Evolutionary conservation across 345 rosid genomes (phyloP), one percentile per base, ranked within the genome.

Genomic region (Geranium rotundifolium): DNA sequence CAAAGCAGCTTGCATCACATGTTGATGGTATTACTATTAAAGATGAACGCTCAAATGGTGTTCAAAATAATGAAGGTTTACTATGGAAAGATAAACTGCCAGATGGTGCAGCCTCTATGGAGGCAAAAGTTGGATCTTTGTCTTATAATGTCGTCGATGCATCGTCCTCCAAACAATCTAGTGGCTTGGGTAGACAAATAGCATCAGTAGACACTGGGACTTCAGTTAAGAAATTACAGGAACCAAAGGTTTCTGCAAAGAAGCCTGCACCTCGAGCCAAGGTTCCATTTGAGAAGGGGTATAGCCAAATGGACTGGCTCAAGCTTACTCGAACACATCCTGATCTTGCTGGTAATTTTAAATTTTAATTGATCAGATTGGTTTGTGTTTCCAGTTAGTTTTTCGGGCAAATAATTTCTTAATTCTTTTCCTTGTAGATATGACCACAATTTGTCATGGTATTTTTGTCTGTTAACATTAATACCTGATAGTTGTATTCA

Each of bases 201-300:
- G 41, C 19, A 0, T 68, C 81, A 7, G 64, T 30, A 41, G 69
- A 54, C 31, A 64, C 65, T 37, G 77, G 73, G 63, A 64, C 70
- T 71, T 68, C 78, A 50, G 72, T 54, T 17, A 68, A 54, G 60
- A 69, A 65, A 16, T 50, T 27, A 7, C 62, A 68, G 54, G 56
- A 58, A 62, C 72, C 23, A 37, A 82, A 80, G 49, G 6, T 23
- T 64, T 55, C 79, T 57, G 73, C 72, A 20, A 84, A 73, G 66
- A 80, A 83, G 80, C 83, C 88, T 65, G 78, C 65, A 34, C 19
- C 85, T 58, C 83, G 93, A 50, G 72, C 84, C 2, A 90, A 90
- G 81, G 87, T 90, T 63, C 96, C 97, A 4, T 93, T 88, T 61
- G 97, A 93, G 80, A 90, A 86, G 62, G 96, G 97, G 17, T 84